Base-by-base conservation (phyloP, 1,284 basidiomycete species). In the Lignosus rhinocerotis region DNA sequence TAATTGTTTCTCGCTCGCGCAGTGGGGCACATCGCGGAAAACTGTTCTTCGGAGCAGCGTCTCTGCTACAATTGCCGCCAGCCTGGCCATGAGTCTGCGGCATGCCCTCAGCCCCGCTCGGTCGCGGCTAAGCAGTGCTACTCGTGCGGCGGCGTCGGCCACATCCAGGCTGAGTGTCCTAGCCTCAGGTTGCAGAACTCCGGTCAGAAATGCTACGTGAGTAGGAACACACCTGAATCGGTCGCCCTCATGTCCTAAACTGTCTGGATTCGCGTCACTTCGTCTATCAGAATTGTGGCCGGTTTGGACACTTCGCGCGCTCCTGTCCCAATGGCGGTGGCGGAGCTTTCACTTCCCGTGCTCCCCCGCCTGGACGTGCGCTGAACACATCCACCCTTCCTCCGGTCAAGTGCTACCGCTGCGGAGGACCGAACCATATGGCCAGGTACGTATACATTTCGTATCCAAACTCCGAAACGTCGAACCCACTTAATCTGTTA, bases 51-150 rank as follows among this genome's bases (percentile, higher is more conserved):
- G 62, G 88, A 90, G 67, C 85, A 90, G 72, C 86, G 92, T 66
- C 84, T 96, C 60, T 96, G 93, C 79, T 96, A 94, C 79, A 96
- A 95, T 74, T 96, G 93, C 74, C 86, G 89, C 67, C 88, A 92
- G 73, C 90, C 92, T 14, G 93, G 93, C 25, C 94, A 96, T 71
- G 93, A 96, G 76, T 93, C 90, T 39, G 88, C 88, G 61, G 86
- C 88, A 59, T 96, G 94, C 74, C 90, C 93, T 46, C 86, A 86
- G 67, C 93, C 93, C 51, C 85, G 92, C 64, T 89, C 86, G 21
- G 81, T 82, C 47, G 81, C 85, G 59, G 83, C 86, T 55, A 93
- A 92, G 76, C 90, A 92, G 73, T 89, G 90, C 73, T 92, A 90
- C 72, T 85, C 84, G 31, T 92, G 90, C 71, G 86, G 88, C 41